Percentiles rank a stretch among this genome's conserved stretches.
Conservation (phyloP, 2,329 filamentous ascomycete species). For the Alternaria triticimaculans region DNA sequence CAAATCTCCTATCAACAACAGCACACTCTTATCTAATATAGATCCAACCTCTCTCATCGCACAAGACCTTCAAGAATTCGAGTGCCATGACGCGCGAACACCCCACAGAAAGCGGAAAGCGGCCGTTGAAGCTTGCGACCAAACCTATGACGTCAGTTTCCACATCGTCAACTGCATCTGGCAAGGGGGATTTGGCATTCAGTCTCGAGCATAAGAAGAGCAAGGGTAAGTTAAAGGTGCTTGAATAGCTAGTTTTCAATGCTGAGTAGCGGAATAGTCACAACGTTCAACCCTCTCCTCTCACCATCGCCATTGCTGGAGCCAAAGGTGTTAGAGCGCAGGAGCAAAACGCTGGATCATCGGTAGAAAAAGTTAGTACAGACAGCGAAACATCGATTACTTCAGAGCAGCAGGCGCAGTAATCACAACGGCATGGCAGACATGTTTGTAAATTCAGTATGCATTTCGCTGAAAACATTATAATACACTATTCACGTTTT, state of each 20-base stretch:
- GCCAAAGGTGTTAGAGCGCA: conserved; percentile 21
- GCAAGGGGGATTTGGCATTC: conserved; percentile 9
- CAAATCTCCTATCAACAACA: neutral
- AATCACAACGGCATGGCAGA: neutral
- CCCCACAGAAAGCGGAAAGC: neutral
- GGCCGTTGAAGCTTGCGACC: conserved; percentile 6
- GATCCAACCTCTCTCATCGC: neutral
- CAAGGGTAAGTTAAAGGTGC: conserved; percentile 3
- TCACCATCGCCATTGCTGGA: conserved; percentile 26
- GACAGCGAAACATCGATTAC: neutral
- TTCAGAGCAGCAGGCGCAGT: neutral
- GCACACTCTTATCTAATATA: neutral
- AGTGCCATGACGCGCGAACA: neutral
- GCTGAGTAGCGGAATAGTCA: conserved; percentile 4
- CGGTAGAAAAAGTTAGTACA: neutral
- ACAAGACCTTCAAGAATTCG: neutral
- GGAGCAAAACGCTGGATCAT: conserved; percentile 4
- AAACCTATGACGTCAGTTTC: conserved; percentile 21
- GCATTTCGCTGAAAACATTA: conserved; percentile 15
- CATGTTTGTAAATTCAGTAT: neutral
- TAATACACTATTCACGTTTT: conserved; percentile 34
- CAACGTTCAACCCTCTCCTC: conserved; percentile 24
- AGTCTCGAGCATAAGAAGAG: conserved; percentile 8
- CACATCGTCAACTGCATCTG: neutral
- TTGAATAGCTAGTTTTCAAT: neutral